Evolutionary conservation across 2,329 filamentous ascomycete species (phyloP).

Genomic region (Zasmidium citrigriseum): DNA sequence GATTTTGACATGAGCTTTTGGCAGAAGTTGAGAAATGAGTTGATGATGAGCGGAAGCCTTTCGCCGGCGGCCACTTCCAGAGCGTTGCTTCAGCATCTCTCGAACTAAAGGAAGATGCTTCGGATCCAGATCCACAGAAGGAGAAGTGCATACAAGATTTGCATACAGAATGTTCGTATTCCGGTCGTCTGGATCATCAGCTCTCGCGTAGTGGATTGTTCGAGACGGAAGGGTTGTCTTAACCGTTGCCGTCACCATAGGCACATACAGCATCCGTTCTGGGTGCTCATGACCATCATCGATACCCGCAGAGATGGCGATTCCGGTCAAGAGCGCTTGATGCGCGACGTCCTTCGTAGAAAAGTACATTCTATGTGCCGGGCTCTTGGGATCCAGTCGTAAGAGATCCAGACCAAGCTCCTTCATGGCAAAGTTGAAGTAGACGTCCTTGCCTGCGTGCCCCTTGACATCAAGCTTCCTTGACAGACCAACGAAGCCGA

Average conservation of each 20-base stretch:
- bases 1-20: conserved; percentile 91
- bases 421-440: conserved; percentile 89
- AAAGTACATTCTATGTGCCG: conserved; percentile 98
- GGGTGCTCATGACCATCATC: conserved; percentile 86
- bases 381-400: conserved; percentile 85
- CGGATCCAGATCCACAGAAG: conserved; percentile 88
- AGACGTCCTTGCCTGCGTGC: conserved; percentile 68
- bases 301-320: conserved; percentile 88
- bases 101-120: conserved; percentile 85
- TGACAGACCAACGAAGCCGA: conserved; percentile 86
- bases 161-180: conserved; percentile 97
- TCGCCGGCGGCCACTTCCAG: conserved; percentile 4
- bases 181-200: conserved; percentile 70
- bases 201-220: conserved; percentile 76
- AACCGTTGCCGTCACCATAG: conserved; percentile 94
- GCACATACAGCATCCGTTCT: conserved; percentile 86
- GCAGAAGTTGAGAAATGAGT: conserved; percentile 84
- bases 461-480: conserved; percentile 73
- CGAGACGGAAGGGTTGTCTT: conserved; percentile 94
- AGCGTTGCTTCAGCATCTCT: conserved; percentile 63
- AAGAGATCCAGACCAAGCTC: conserved; percentile 93
- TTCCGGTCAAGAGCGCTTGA: conserved; percentile 85
- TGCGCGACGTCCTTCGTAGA: conserved; percentile 89
- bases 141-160: conserved; percentile 93
- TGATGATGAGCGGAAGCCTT: conserved; percentile 48